These are phyloP conservation scores for Aspergillus transmontanensis DNA, from an alignment of 2,329 filamentous ascomycete genomes.

Conservation along the genomic window DNA sequence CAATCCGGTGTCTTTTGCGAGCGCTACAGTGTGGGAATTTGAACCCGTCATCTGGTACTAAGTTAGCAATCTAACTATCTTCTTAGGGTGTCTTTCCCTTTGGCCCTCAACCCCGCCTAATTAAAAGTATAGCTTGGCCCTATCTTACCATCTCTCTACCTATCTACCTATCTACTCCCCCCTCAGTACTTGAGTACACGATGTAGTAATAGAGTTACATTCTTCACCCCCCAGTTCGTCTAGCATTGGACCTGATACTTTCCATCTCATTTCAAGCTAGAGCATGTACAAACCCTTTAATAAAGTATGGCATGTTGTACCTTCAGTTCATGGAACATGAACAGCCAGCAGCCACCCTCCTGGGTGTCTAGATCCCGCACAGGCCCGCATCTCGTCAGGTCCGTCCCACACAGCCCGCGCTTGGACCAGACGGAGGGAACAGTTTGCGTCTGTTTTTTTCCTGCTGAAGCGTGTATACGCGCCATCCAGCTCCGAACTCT, in stretches of 20 bases:
- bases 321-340: neutral
- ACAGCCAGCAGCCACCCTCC: neutral
- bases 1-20: neutral
- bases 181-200: neutral
- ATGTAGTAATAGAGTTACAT: constrained; percentile 7
- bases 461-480: neutral
- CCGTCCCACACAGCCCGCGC: constrained; percentile 16
- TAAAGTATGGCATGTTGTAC: constrained; percentile 1
- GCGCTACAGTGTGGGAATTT: neutral
- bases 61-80: neutral
- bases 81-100: constrained; percentile 4
- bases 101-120: constrained; percentile 3
- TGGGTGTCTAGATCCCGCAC: constrained; percentile 11
- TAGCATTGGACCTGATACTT: neutral
- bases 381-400: constrained; percentile 13
- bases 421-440: constrained; percentile 12
- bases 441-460: neutral
- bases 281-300: constrained; percentile 1
- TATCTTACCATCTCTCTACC: neutral
- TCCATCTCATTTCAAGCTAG: neutral
- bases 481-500: neutral
- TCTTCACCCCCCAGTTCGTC: neutral
- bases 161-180: neutral
- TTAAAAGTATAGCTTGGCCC: neutral
- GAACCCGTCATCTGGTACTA: neutral